Evolutionary conservation across 805 yeast species (phyloP).

Genomic region (Candida caryicola): DNA sequence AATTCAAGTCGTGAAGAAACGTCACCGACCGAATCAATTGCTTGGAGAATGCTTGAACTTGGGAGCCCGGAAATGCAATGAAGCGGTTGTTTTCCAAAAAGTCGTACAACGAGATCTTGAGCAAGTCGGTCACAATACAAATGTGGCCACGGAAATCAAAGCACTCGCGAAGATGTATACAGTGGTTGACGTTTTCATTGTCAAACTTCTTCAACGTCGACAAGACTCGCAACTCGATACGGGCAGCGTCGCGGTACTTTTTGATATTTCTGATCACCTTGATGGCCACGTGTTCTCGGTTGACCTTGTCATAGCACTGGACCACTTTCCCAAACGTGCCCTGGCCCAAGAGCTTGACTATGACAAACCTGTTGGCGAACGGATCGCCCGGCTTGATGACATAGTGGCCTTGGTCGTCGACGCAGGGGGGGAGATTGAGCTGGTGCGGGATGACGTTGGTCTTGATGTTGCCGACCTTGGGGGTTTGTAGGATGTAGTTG

Average conservation of each 20-base stretch:
- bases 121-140: conserved; percentile 85
- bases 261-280: conserved; percentile 90
- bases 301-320: conserved; percentile 68
- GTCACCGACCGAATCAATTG: conserved; percentile 85
- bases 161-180: conserved; percentile 84
- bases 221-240: conserved; percentile 83
- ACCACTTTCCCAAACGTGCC: conserved; percentile 93
- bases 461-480: conserved; percentile 39
- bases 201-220: conserved; percentile 72
- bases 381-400: conserved; percentile 54
- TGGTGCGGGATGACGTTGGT: conserved; percentile 38
- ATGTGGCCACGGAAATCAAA: conserved; percentile 93
- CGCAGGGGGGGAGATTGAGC: conserved; percentile 40
- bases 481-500: conserved; percentile 34
- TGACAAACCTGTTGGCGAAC: conserved; percentile 74
- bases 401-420: conserved; percentile 74
- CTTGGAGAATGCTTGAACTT: conserved; percentile 82
- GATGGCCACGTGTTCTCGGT: conserved; percentile 71
- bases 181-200: conserved; percentile 62
- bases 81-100: conserved; percentile 81
- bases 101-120: conserved; percentile 84
- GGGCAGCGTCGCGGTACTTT: conserved; percentile 93
- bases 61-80: conserved; percentile 91
- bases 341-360: conserved; percentile 73
- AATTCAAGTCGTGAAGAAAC: conserved; percentile 81